phyloP scores from a whole-genome alignment of 352 stramenopile species.

The Pythium dissimile region DNA sequence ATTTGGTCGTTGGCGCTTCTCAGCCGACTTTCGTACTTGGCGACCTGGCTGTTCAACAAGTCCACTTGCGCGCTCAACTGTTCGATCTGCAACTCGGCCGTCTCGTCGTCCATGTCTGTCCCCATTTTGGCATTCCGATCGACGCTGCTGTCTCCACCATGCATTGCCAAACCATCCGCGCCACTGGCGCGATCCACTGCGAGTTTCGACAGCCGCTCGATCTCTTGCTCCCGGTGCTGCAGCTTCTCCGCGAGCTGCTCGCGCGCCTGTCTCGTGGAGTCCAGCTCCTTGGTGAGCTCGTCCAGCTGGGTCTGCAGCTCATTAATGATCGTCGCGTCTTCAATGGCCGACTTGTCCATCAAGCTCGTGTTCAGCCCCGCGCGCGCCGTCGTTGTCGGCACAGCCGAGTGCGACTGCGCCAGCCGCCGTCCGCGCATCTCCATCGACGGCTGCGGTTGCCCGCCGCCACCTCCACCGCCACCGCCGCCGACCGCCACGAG shows the following conservation, averaged over 20 bases:
- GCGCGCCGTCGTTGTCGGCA: not conserved
- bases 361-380: not conserved
- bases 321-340: constrained; percentile 31
- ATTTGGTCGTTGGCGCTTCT: constrained; percentile 60
- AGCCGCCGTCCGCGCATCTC: constrained; percentile 21
- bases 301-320: constrained; percentile 47
- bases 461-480: too few relatives aligned
- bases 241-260: constrained; percentile 52
- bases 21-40: constrained; percentile 74
- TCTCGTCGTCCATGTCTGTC: constrained; percentile 30
- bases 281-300: constrained; percentile 45
- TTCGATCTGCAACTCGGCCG: constrained; percentile 57
- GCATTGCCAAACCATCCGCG: too few relatives aligned
- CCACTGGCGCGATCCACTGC: constrained; percentile 21
- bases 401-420: constrained; percentile 13
- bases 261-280: constrained; percentile 31
- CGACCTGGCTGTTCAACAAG: constrained; percentile 74
- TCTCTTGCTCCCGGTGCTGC: constrained; percentile 64
- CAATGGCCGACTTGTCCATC: constrained; percentile 7
- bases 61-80: constrained; percentile 70
- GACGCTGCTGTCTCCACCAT: too few relatives aligned
- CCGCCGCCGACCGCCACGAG: constrained; percentile 34
- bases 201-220: constrained; percentile 53
- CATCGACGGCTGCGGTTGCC: constrained; percentile 19
- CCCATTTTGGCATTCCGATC: too few relatives aligned